Base-by-base conservation (phyloP, 2,329 filamentous ascomycete species). In the Aspergillus ustus region DNA sequence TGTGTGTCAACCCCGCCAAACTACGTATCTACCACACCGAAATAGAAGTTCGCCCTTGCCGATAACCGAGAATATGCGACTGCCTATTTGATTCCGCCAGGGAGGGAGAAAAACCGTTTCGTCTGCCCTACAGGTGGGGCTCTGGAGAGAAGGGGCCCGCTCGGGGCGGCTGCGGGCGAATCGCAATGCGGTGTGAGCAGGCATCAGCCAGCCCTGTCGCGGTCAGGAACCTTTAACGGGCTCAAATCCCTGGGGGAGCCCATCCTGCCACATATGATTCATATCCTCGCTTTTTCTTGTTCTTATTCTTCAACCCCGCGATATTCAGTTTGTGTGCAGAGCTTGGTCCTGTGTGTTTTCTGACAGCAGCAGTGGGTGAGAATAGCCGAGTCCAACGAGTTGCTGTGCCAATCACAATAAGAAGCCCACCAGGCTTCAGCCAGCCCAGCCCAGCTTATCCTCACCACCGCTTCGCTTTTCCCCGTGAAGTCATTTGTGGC, bases 141-240 rank as follows among this genome's bases (percentile, higher is more conserved):
- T 11, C 9, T 15, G 7, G 25, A 25, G 20, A 19, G 19, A 43
- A 5, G 15, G 9, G 52, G 31, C 59, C 54, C 53, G 53, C 25
- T 43, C 48, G 17, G 20, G 13, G 20, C 15, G 7, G n/a, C 9
- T 20, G 9, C 37, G 45, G 25, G 22, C 59, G 43, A 61, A 61
- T 61, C 22, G 37, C 9, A 25, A 17, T 25, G 48, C 53, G 40
- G 37, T 19, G 20, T 29, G n/a, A 31, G 37, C 28, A 61, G 52
- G 52, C 56, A 60, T 62, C 63, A 64, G 63, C 60, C 60, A 64
- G 63, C 63, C 63, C 60, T 62, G 63, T 64, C 20, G 37, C 37
- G 43, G 51, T 54, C 56, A 57, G 53, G 43, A 34, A 52, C 37
- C 50, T 49, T 60, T 57, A 50, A 52, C 48, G 31, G 49, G 48